Percentiles rank a stretch among this genome's conserved stretches.
phyloP scores from a whole-genome alignment of 345 rosid genomes.

The Sapria himalayana region DNA sequence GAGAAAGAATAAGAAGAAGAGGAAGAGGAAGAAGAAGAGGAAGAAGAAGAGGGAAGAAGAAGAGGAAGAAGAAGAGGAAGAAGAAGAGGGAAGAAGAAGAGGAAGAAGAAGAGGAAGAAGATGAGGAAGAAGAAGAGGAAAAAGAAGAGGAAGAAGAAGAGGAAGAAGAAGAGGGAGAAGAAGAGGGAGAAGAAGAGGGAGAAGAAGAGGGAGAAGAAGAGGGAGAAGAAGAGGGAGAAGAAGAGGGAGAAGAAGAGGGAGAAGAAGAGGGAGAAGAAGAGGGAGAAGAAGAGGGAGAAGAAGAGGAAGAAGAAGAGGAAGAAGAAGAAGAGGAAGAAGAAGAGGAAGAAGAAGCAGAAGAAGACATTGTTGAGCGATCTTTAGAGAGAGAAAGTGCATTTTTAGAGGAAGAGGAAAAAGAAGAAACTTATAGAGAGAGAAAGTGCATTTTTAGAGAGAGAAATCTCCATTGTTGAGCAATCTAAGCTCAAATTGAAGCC shows the following conservation, averaged over 20 bases:
- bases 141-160: background rate
- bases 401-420: background rate
- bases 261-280: background rate
- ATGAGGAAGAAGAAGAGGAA: too few relatives aligned
- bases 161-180: background rate
- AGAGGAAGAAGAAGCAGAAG: too few relatives aligned
- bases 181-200: too few relatives aligned
- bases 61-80: too few relatives aligned
- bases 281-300: background rate
- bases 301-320: background rate
- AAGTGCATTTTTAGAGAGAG: too few relatives aligned
- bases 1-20: too few relatives aligned
- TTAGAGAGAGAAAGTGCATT: too few relatives aligned
- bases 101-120: background rate
- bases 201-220: background rate
- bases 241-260: background rate
- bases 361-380: too few relatives aligned
- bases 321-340: background rate
- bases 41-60: constrained; percentile 1
- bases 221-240: background rate
- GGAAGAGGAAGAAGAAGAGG: background rate
- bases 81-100: background rate
- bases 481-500: too few relatives aligned
- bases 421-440: too few relatives aligned
- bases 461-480: too few relatives aligned